phyloP scores from a whole-genome alignment of 2,329 filamentous ascomycete genomes.

The Aphanoascus verrucosus region DNA sequence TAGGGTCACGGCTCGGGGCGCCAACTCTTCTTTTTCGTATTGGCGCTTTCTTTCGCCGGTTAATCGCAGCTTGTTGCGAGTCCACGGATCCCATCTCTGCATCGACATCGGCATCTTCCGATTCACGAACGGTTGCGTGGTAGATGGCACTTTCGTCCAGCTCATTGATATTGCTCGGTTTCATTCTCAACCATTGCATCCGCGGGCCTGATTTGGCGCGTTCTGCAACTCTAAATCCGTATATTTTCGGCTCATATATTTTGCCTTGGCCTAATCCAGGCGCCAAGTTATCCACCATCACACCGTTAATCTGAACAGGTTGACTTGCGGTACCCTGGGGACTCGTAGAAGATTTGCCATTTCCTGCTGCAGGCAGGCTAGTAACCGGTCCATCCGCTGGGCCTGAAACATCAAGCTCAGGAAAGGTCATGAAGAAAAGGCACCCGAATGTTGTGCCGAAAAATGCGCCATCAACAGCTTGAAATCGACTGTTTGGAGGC shows the following conservation, averaged over 20 bases:
- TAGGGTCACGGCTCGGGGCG: constrained; percentile 23
- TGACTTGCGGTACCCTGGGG: constrained; percentile 28
- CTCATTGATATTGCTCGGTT: constrained; percentile 67
- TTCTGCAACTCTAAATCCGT: constrained; percentile 91
- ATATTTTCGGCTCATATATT: constrained; percentile 92
- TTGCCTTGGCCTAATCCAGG: constrained; percentile 71
- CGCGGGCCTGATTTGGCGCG: constrained; percentile 78
- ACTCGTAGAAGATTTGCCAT: constrained; percentile 19
- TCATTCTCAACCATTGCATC: constrained; percentile 91
- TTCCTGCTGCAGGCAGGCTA: constrained; percentile 14
- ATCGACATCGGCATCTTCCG: constrained; percentile 31
- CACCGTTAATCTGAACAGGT: constrained; percentile 62
- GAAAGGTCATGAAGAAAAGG: constrained; percentile 96
- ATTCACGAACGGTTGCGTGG: constrained; percentile 24
- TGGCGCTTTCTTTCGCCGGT: constrained; percentile 34
- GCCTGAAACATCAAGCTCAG: constrained; percentile 72
- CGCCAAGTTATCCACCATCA: constrained; percentile 75
- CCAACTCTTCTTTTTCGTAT: constrained; percentile 31
- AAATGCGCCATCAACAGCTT: constrained; percentile 94
- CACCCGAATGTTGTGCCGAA: constrained; percentile 96
- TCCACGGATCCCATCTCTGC: constrained; percentile 28
- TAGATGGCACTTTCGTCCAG: constrained; percentile 58
- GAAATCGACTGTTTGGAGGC: constrained; percentile 91
- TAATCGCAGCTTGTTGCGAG: constrained; percentile 29
- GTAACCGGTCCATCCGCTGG: constrained; percentile 46